Percentiles rank a stretch among this genome's conserved stretches.
Evolutionary conservation across 768 basidiomycete genomes (phyloP).

Genomic region (Leucogyrophana mollusca): DNA sequence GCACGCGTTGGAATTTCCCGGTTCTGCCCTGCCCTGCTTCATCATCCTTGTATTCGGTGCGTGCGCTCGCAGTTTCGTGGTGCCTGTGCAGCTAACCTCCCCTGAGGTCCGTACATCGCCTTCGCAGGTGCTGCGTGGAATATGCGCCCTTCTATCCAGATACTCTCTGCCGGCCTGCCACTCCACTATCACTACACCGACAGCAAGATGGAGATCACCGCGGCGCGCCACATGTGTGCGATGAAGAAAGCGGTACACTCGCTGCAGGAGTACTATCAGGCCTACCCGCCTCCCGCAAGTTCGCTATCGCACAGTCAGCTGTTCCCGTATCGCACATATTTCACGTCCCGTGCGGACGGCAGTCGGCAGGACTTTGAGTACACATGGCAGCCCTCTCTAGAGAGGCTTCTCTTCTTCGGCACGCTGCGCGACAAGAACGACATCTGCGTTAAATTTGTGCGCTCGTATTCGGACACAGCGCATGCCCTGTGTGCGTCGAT

Average conservation of each 20-base stretch:
- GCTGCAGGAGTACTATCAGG: conserved; percentile 22
- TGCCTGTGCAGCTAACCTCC: neutral
- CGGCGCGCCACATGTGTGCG: conserved; percentile 23
- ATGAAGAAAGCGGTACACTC: conserved; percentile 21
- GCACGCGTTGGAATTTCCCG: neutral
- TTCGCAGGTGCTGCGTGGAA: conserved; percentile 27
- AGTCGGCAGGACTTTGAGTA: conserved; percentile 15
- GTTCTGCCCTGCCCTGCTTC: conserved; percentile 25
- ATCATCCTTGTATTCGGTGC: conserved; percentile 24
- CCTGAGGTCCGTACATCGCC: conserved; percentile 22
- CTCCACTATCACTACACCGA: conserved; percentile 23
- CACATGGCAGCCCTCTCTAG: conserved; percentile 1
- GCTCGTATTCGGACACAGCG: conserved; percentile 11
- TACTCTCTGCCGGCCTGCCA: conserved; percentile 22
- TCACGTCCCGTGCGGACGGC: conserved; percentile 9
- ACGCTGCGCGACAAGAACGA: neutral
- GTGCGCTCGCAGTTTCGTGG: conserved; percentile 7
- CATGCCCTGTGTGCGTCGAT: conserved; percentile 15
- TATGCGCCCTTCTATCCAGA: conserved; percentile 17
- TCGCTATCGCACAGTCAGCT: conserved; percentile 2
- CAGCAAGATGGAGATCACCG: conserved; percentile 3
- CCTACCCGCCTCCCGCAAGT: conserved; percentile 7
- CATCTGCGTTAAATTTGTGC: conserved; percentile 16
- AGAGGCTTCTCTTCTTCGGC: conserved; percentile 20
- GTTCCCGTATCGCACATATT: conserved; percentile 7